Conservation (phyloP, 179 eudicot species). For the Spergularia azorica region DNA sequence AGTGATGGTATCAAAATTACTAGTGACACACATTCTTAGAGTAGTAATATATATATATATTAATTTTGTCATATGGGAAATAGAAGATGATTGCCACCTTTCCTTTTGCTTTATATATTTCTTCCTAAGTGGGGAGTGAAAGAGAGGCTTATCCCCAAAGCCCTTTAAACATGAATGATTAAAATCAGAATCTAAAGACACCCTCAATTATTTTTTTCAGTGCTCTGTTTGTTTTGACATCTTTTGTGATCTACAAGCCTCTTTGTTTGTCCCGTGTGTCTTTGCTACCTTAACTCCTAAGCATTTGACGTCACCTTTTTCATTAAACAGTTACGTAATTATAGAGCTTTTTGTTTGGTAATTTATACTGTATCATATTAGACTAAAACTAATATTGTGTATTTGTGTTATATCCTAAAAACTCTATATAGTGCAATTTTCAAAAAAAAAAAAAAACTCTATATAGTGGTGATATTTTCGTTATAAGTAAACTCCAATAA, state of each 20-base stretch:
- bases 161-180: conserved; percentile 36
- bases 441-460: too few species aligned
- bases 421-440: too few species aligned
- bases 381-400: too few species aligned
- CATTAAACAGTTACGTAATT: neutral
- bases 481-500: neutral
- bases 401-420: too few species aligned
- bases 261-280: conserved; percentile 30
- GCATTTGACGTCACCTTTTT: conserved; percentile 39
- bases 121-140: conserved; percentile 31
- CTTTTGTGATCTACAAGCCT: conserved; percentile 54
- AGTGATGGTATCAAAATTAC: conserved; percentile 18
- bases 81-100: conserved; percentile 23
- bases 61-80: conserved; percentile 24
- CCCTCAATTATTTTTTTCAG: conserved; percentile 16
- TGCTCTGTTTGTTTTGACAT: conserved; percentile 7
- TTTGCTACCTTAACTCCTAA: conserved; percentile 47
- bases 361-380: too few species aligned
- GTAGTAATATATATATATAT: neutral
- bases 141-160: conserved; percentile 25
- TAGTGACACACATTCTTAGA: neutral
- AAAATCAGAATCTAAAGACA: conserved; percentile 37
- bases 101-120: conserved; percentile 22
- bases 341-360: too few species aligned
- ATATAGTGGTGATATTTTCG: neutral